Percentiles rank a stretch among this genome's conserved stretches.
Conservation (phyloP, 2,329 filamentous ascomycete genomes). For the Aspergillus quadrilineatus region DNA sequence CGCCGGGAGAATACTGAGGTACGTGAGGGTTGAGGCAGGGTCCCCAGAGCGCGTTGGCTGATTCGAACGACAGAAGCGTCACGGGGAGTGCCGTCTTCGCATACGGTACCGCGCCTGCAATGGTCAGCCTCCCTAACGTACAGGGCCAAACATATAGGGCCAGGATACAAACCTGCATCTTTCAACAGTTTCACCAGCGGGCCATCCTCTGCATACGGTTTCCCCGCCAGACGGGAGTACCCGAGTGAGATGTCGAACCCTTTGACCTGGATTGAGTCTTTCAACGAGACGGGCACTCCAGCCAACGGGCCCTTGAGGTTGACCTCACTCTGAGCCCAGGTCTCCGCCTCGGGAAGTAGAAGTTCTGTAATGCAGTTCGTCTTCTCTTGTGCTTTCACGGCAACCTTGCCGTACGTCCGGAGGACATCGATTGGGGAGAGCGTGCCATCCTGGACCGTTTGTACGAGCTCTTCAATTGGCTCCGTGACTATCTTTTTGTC, state of each 20-base stretch:
- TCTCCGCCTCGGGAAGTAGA: conserved; percentile 73
- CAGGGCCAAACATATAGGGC: background rate
- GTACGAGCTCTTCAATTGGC: conserved; percentile 75
- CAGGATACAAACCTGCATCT: conserved; percentile 59
- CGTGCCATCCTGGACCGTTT: conserved; percentile 69
- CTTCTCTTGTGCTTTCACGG: conserved; percentile 76
- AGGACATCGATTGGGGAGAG: conserved; percentile 70
- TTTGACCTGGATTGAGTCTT: conserved; percentile 73
- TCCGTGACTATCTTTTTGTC: conserved; percentile 69
- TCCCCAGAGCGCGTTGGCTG: conserved; percentile 77
- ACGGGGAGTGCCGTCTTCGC: conserved; percentile 90
- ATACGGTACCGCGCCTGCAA: conserved; percentile 75
- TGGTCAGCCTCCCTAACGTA: conserved; percentile 7
- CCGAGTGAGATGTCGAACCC: conserved; percentile 83
- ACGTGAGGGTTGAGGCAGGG: conserved; percentile 80
- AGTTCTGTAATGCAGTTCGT: conserved; percentile 91
- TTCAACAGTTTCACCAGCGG: conserved; percentile 74
- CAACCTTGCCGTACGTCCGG: conserved; percentile 82
- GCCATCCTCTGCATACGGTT: conserved; percentile 67
- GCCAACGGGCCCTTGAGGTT: conserved; percentile 81
- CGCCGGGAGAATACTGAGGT: conserved; percentile 78
- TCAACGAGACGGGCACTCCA: conserved; percentile 82
- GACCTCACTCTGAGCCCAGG: conserved; percentile 62
- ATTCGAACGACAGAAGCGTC: conserved; percentile 83
- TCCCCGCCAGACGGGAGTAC: conserved; percentile 70